phyloP scores from a whole-genome alignment of 768 basidiomycete genomes.

The Russula lepida region DNA sequence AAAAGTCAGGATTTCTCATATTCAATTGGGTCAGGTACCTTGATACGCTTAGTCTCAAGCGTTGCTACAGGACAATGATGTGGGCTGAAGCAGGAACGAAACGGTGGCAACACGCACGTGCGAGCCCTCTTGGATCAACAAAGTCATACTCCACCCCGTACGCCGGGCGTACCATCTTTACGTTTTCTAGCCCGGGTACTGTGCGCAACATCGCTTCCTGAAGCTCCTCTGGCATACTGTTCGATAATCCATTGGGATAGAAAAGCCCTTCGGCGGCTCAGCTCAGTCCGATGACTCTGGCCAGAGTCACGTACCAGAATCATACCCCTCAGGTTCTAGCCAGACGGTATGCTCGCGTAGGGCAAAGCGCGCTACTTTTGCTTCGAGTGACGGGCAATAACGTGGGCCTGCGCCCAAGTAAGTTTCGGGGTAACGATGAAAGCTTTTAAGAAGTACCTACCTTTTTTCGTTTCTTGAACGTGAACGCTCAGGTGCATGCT shows the following conservation, averaged over 20 bases:
- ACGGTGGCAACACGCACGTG: constrained; percentile 39
- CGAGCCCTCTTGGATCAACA: constrained; percentile 76
- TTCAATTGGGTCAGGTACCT: constrained; percentile 31
- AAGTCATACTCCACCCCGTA: constrained; percentile 94
- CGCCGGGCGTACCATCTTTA: constrained; percentile 73
- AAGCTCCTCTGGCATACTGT: constrained; percentile 78
- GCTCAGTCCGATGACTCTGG: background rate
- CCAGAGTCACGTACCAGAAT: constrained; percentile 49
- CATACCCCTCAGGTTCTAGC: constrained; percentile 90
- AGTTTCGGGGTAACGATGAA: background rate
- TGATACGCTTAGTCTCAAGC: constrained; percentile 78
- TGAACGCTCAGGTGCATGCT: constrained; percentile 75
- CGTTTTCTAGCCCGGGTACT: constrained; percentile 77
- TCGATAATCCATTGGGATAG: constrained; percentile 86
- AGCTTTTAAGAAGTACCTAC: constrained; percentile 29
- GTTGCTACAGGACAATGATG: constrained; percentile 31
- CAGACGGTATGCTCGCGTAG: constrained; percentile 68
- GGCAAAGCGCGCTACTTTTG: constrained; percentile 75
- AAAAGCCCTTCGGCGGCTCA: constrained; percentile 50
- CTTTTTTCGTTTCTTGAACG: constrained; percentile 84
- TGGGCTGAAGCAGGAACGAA: background rate
- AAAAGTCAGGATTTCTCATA: background rate
- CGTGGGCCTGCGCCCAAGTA: constrained; percentile 53
- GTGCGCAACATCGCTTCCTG: constrained; percentile 81
- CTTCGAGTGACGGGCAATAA: constrained; percentile 87